A percentile compares a stretch with the other conserved stretches of the same genome.
Conservation (phyloP, 176 grass and related monocot species). For the Avena atlantica region DNA sequence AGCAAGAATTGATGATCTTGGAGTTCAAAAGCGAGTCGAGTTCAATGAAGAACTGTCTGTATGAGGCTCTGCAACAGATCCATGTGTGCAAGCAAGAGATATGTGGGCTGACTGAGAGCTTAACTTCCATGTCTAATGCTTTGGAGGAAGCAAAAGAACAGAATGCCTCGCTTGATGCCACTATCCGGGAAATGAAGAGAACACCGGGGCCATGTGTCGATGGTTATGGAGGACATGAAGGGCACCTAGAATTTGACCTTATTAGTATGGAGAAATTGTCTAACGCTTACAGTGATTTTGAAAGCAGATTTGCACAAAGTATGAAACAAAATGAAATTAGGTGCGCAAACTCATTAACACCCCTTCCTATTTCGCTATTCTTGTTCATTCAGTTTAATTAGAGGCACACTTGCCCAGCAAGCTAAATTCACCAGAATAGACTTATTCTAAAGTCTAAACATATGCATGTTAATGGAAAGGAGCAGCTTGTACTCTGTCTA, state of each 20-base stretch:
- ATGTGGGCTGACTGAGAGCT: constrained; percentile 51
- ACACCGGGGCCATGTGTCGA: constrained; percentile 27
- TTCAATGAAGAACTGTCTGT: constrained; percentile 61
- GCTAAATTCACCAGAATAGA: neutral
- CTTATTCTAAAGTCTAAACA: neutral
- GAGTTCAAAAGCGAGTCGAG: constrained; percentile 64
- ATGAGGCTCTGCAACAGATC: constrained; percentile 64
- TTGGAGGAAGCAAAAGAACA: constrained; percentile 66
- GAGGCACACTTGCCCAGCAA: neutral
- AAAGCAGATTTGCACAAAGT: constrained; percentile 53
- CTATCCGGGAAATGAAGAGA: constrained; percentile 62
- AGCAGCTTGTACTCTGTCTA: neutral
- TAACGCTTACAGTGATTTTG: constrained; percentile 59
- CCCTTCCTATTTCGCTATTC: neutral
- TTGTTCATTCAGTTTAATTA: neutral
- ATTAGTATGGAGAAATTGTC: constrained; percentile 53
- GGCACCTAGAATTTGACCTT: constrained; percentile 42
- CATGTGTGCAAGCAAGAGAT: constrained; percentile 61
- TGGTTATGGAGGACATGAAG: constrained; percentile 37
- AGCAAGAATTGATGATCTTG: constrained; percentile 60
- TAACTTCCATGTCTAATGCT: constrained; percentile 47
- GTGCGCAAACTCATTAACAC: constrained; percentile 42
- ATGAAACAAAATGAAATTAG: constrained; percentile 60
- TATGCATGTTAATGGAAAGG: constrained; percentile 31
- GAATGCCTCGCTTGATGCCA: constrained; percentile 57